These are phyloP conservation scores for Pseudonectria buxi DNA, from an alignment of 2,329 filamentous ascomycete species.

Conservation along the genomic window DNA sequence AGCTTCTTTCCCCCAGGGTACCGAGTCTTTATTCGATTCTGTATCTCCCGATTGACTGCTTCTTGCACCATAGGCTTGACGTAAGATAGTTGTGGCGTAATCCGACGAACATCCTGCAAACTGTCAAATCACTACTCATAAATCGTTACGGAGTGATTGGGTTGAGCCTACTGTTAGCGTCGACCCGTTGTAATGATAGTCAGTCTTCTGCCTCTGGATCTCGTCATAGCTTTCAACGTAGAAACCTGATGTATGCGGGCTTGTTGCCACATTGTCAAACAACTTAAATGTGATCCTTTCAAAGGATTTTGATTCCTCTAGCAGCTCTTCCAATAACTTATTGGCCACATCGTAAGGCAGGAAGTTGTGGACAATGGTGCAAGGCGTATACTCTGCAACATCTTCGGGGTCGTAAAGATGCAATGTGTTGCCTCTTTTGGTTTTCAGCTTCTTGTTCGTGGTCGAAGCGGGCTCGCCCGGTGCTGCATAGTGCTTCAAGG, in stretches of 20 bases:
- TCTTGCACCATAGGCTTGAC: constrained; percentile 65
- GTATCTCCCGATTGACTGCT: constrained; percentile 73
- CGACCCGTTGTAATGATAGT: constrained; percentile 82
- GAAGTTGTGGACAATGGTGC: constrained; percentile 89
- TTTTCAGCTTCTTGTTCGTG: constrained; percentile 47
- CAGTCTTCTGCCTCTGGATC: constrained; percentile 60
- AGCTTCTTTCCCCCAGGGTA: constrained; percentile 69
- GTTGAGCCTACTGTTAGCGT: constrained; percentile 48
- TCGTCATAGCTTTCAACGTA: constrained; percentile 73
- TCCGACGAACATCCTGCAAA: constrained; percentile 61
- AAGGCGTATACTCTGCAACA: constrained; percentile 77
- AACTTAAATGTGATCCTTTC: constrained; percentile 70
- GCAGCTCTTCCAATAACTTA: constrained; percentile 64
- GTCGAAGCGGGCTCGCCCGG: constrained; percentile 9
- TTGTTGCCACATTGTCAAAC: constrained; percentile 80
- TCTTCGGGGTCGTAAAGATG: constrained; percentile 78
- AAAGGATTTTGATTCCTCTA: constrained; percentile 67
- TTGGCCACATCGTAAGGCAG: constrained; percentile 66
- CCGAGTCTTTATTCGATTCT: constrained; percentile 57
- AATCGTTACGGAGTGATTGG: neutral
- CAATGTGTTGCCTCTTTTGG: constrained; percentile 74
- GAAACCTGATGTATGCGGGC: constrained; percentile 76
- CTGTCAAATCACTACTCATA: constrained; percentile 6
- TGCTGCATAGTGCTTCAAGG: constrained; percentile 47
- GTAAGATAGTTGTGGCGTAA: constrained; percentile 66